phyloP scores from a whole-genome alignment of 108 stramenopile genomes.

The Cyclotella distinguenda region DNA sequence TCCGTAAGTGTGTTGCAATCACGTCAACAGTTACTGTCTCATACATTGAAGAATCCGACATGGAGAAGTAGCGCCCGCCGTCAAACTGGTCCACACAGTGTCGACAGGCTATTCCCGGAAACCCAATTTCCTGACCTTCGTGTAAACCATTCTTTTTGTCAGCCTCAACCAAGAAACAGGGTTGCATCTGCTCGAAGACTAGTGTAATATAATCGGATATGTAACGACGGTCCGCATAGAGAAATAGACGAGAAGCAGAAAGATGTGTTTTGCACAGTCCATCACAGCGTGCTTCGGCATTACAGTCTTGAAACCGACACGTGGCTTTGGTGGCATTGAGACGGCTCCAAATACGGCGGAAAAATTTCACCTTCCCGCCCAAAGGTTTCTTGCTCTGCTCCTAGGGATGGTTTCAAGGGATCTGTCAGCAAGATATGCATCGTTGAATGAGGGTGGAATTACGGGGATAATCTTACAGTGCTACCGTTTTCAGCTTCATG shows the following conservation, averaged over 20 bases:
- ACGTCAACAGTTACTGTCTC: no score
- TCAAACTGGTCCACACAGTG: not conserved
- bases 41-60: no score
- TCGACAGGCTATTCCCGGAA: not conserved
- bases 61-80: not conserved
- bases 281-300: constrained; percentile 1
- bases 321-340: constrained; percentile 37
- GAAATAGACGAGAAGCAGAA: not conserved
- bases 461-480: no score
- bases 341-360: constrained; percentile 77
- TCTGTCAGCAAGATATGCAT: not conserved
- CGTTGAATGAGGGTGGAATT: not conserved
- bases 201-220: constrained; percentile 73
- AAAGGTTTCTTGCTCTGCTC: no score
- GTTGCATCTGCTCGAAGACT: constrained; percentile 27
- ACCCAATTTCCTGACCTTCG: not conserved
- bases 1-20: no score
- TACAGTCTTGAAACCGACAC: not conserved
- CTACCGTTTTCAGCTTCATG: no score
- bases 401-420: no score
- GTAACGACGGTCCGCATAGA: constrained; percentile 54
- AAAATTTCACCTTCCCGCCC: constrained; percentile 36
- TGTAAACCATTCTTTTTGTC: not conserved
- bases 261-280: not conserved
- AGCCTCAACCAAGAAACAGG: not conserved